Percentiles rank a stretch among this genome's conserved stretches.
These are phyloP conservation scores for Saccharomyces hybrid DNA, from an alignment of 1,139 yeast genomes.

Conservation along the genomic window DNA sequence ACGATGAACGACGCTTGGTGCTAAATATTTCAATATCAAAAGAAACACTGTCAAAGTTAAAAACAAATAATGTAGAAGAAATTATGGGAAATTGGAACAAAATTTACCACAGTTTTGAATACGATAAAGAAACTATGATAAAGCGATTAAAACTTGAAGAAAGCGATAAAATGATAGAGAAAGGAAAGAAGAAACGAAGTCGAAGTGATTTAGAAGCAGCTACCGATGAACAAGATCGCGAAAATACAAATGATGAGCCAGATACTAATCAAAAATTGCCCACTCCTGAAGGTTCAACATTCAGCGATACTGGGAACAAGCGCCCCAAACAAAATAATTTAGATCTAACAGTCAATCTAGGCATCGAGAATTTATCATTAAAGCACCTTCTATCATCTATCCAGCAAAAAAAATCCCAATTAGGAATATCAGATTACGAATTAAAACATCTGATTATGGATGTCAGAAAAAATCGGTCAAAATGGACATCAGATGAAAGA, in stretches of 20 bases:
- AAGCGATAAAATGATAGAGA: constrained; percentile 64
- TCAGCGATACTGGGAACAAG: constrained; percentile 6
- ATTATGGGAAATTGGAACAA: constrained; percentile 45
- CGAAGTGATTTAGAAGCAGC: constrained; percentile 10
- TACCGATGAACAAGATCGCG: constrained; percentile 7
- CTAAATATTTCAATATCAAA: constrained; percentile 29
- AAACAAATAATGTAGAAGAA: constrained; percentile 24
- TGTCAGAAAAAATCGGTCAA: constrained; percentile 88
- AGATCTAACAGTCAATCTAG: constrained; percentile 45
- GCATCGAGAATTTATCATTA: constrained; percentile 75
- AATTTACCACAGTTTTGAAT: constrained; percentile 78
- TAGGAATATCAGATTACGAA: constrained; percentile 76
- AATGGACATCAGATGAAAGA: constrained; percentile 93
- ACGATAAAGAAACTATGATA: constrained; percentile 68
- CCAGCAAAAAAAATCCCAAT: constrained; percentile 67
- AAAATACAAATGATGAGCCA: neutral
- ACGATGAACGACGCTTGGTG: constrained; percentile 17
- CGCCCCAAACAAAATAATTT: constrained; percentile 16
- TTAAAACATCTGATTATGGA: constrained; percentile 80
- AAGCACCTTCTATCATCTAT: constrained; percentile 74
- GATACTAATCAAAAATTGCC: constrained; percentile 2
- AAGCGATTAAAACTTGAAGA: constrained; percentile 75
- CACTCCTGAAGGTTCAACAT: constrained; percentile 4
- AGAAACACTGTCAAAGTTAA: constrained; percentile 24
- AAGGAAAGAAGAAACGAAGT: constrained; percentile 21